Base-by-base conservation (phyloP, 192 early-diverging fungal species). In the Pecoramyces ruminantium region DNA sequence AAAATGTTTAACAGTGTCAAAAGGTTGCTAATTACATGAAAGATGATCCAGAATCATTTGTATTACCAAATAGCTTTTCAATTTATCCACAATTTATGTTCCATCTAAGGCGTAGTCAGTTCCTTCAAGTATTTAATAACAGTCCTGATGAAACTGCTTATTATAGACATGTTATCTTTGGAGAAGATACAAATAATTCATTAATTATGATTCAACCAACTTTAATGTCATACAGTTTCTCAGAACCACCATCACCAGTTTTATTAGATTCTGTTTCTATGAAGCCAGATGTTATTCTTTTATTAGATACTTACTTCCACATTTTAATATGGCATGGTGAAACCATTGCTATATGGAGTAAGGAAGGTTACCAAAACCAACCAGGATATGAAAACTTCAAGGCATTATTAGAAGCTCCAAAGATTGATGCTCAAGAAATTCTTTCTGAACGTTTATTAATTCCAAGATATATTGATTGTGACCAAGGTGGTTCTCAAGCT, bases 71-170 rank as follows among this genome's bases (percentile, higher is more conserved):
- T 78, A 97, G 95, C 86, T 99, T 99, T 83, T 95, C 96, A 0
- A 96, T 98, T 82, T 99, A 99, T 86, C 98, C 98, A 78, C 97
- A 98, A 86, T 99, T 99, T 81, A 99, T 99, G 98, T 99, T 98
- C 92, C 96, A 99, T 80, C 86, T 99, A 82, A 91, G 98, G 67
- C 89, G 98, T 38, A 93, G 92, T 81, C 97, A 98, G 87, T 99
- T 99, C 88, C 86, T 99, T 83, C 97, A 98, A 83, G 96, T 97
- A 18, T 99, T 99, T 86, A 99, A 99, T 86, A 98, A 97, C 88
- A 94, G 92, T 82, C 98, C 98, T 18, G 98, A 99, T 86, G 98
- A 99, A 81, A 97, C 96, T 0, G 96, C 96, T 2, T 96, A 93
- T 81, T 93, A 93, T 83, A 94, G 95, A 21, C 96, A 98, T 85